Evolutionary conservation across 2,329 filamentous ascomycete genomes (phyloP), one percentile per base, ranked within the genome.

Genomic region (Pestalotiopsis fici): DNA sequence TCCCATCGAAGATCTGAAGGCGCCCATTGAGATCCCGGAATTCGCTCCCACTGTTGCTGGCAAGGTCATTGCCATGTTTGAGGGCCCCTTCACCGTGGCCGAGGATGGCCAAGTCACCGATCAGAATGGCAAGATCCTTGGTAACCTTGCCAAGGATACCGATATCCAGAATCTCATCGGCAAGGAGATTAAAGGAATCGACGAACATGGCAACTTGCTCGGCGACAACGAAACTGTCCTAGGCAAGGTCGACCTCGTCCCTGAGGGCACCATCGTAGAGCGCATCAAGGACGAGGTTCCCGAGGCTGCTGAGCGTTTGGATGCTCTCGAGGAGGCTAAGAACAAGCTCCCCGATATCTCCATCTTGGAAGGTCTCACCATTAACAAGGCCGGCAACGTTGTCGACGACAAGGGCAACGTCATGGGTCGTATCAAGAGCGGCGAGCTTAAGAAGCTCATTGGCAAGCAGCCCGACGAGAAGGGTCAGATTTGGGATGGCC

Each of bases 171-270:
- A 73, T 43, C 62, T 78, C 1, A 35, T 84, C 18, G 87, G 90
- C 69, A 91, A 90, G 70, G 88, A 90, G 23, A 86, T 90, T 71
- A 91, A 91, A 81, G 91, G 90, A 77, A 82, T 90, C 71, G 90
- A 91, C 71, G 86, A 85, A 70, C 82, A 89, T 76, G 89, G 89
- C n/a, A 88, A 91, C 73, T 87, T 91, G 64, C 85, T 90, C 74
- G 89, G 91, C 76, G 88, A 85, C 76, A 86, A 89, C 56, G 89
- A 89, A 27, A 88, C 90, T 31, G 83, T 91, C 70, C 86, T 91
- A 68, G 89, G 89, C 25, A 86, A 86, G 70, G 88, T 89, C 71
- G 81, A 87, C 71, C 77, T 85, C 5, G 78, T 84, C 2, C 83
- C 84, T 21, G 82, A 84, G 72, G 78, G 79, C 18, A 77, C 79